A percentile compares a stretch with the other conserved stretches of the same genome.
These are phyloP conservation scores for Ganoderma multipileum DNA, from an alignment of 1,284 basidiomycete species.

Conservation along the genomic window DNA sequence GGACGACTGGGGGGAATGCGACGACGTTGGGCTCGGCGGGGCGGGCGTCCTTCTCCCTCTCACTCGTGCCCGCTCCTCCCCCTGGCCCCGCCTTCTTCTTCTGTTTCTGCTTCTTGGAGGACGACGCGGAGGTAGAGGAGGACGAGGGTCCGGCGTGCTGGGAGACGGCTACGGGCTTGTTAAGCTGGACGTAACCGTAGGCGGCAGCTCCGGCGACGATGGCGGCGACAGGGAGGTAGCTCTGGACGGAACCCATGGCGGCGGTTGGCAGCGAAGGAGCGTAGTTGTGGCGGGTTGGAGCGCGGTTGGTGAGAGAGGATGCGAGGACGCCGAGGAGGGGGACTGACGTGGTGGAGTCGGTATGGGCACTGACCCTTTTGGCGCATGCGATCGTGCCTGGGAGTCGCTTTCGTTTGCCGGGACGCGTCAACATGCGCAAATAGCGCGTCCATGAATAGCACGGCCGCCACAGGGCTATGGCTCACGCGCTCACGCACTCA, in stretches of 20 bases:
- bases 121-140: constrained; percentile 12
- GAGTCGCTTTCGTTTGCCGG: constrained; percentile 25
- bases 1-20: constrained; percentile 51
- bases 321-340: background rate
- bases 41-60: constrained; percentile 23
- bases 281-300: constrained; percentile 8
- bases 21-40: constrained; percentile 42
- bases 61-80: constrained; percentile 22
- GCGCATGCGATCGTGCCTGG: constrained; percentile 23
- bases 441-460: constrained; percentile 31
- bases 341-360: constrained; percentile 29
- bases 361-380: constrained; percentile 7
- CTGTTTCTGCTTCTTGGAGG: constrained; percentile 48
- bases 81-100: constrained; percentile 40
- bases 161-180: constrained; percentile 22
- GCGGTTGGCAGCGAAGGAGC: constrained; percentile 6
- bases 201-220: constrained; percentile 50
- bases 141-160: constrained; percentile 11
- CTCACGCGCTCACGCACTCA: too few relatives aligned
- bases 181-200: constrained; percentile 46
- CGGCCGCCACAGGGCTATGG: too few relatives aligned
- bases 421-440: constrained; percentile 36
- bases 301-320: constrained; percentile 8
- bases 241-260: constrained; percentile 58
- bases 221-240: constrained; percentile 50